Conservation (phyloP, 495 filamentous ascomycete genomes). For the Terfezia claveryi region DNA sequence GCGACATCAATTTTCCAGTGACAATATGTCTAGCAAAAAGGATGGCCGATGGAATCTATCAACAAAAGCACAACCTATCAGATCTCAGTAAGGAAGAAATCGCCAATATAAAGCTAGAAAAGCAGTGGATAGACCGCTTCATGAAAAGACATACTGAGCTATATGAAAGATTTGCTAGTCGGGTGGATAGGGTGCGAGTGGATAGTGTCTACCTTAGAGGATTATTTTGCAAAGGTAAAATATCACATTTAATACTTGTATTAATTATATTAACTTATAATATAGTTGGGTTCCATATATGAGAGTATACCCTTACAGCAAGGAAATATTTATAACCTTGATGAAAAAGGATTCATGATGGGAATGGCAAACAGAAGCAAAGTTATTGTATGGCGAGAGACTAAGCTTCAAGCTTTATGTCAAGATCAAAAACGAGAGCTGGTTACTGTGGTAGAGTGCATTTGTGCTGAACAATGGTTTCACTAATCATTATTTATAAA, state of each 20-base stretch:
- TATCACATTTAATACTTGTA: not conserved
- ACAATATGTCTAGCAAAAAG: too few species aligned
- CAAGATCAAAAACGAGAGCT: not conserved
- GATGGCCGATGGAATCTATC: too few species aligned
- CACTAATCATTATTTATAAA: not conserved
- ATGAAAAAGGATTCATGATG: slow-evolving; percentile 7
- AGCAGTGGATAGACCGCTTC: too few species aligned
- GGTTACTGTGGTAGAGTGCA: slow-evolving; percentile 3
- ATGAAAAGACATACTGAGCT: not conserved
- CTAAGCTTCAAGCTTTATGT: not conserved
- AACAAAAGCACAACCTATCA: too few species aligned
- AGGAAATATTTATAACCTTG: slow-evolving; percentile 4
- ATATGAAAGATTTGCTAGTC: not conserved
- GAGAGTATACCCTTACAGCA: not conserved
- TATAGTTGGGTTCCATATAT: not conserved
- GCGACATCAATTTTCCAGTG: too few species aligned
- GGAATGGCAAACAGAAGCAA: not conserved
- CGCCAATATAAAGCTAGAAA: too few species aligned
- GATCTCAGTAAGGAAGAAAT: too few species aligned
- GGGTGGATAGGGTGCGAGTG: not conserved
- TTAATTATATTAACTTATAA: not conserved
- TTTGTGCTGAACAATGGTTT: not conserved
- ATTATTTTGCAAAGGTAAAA: slow-evolving; percentile 4
- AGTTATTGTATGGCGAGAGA: slow-evolving; percentile 1
- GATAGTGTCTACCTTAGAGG: not conserved